Base-by-base conservation (phyloP, 202 grass and related monocot species). In the Elaeis oleifera region DNA sequence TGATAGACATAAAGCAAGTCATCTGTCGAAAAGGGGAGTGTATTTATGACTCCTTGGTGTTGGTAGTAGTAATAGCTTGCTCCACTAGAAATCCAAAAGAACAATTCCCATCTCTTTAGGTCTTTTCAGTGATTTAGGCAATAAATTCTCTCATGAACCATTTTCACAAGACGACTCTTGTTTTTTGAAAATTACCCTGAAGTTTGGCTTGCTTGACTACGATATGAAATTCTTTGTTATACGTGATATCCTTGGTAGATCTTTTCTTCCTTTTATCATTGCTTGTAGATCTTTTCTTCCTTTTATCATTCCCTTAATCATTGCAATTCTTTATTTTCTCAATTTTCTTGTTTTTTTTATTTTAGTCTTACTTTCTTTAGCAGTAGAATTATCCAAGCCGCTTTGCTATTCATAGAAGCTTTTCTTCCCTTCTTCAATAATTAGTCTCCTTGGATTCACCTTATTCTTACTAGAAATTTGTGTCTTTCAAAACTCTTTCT, bases 321-420 rank as follows among this genome's bases (percentile, higher is more conserved):
- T 44, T 9, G 36, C 9, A 44, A 44, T 44, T 3, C n/a, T 36
- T 60, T 60, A 60, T 28, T 60, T 60, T 60, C 17, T 17, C 25
- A 60, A 60, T 60, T 60, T 17, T 31, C 16, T 11, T 1, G 5
- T 11, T 39, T 39, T 11, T 44, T 44, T 13, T 44, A 6, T 6
- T 17, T 29, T 59, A 6, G 3, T 31, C 18, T 27, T 60, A 36
- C 18, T 17, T 16, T 24, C 54, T 21, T 21, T 23, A 7, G 11
- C 1, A 2, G 54, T 56, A 56, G 58, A 60, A 60, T 19, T 36
- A 36, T 36, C 58, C 58, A 60, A 20, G 27, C 26, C 39, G 26
- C 2, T 60, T 60, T 60, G 27, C 58, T 7, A 36, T 60, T 28
- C 5, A 39, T 60, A 9, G 58, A 60, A 39, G n/a, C 27, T 60